Base-by-base conservation (phyloP, 768 basidiomycete species). In the Trametes sanguinea region DNA sequence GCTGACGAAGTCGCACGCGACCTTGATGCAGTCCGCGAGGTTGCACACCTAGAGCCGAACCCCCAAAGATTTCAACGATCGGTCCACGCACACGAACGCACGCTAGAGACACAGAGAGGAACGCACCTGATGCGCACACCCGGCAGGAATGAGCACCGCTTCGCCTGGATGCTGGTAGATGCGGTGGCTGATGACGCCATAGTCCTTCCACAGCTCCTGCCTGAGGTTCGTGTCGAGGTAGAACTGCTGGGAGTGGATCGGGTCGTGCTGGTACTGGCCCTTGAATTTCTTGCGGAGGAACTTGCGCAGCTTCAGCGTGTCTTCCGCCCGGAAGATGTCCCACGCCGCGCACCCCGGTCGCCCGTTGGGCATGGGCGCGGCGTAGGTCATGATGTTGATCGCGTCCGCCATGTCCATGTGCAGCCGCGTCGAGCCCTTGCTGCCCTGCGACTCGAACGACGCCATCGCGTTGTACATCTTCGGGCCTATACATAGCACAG, bases 331-430 rank as follows among this genome's bases (percentile, higher is more conserved):
- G 77, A 85, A 98, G 48, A 98, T 77, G 71, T 97, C 94, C 95
- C 95, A 98, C 0, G 87, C 91, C 0, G 95, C 95, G 66, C 84
- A 86, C 3, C 95, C 95, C 1, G 83, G 82, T 33, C 75, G 73
- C 6, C 83, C 81, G 33, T 89, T 86, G 29, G 89, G 82, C 13
- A 69, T 75, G 9, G 77, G 72, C 50, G 81, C 78, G 8, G 94
- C 85, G 70, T 86, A 87, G 1, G 92, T 66, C 90, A 97, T 92
- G 62, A 98, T 83, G 72, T 98, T 98, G 63, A 97, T 77, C 4
- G 95, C 95, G 68, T 95, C 94, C 0, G 91, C 91, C 85, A 95
- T 92, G 73, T 94, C 93, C 92, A 96, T 94, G 67, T 97, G 95
- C 53, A 97, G 75, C 60, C 92, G 80, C 9, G 95, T 97, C 22